phyloP scores from a whole-genome alignment of 1,284 basidiomycete genomes.

The Trametes sp. region DNA sequence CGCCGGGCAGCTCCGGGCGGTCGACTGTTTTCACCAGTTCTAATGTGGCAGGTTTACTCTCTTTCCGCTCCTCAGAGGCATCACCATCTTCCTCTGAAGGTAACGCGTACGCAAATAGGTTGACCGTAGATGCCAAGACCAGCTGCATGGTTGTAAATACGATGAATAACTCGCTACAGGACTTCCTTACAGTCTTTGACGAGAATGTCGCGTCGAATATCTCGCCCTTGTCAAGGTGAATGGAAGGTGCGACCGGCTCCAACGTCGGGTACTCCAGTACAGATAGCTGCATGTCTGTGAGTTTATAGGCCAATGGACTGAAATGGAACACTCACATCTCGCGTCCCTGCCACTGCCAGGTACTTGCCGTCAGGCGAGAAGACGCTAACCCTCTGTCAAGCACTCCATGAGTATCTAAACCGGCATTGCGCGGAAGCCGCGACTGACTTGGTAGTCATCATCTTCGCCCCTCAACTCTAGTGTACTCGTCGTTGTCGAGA shows the following conservation, averaged over 20 bases:
- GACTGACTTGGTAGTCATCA: constrained; percentile 79
- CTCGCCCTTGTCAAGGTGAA: constrained; percentile 66
- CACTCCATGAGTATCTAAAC: background rate
- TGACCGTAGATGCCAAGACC: constrained; percentile 68
- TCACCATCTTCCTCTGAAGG: constrained; percentile 49
- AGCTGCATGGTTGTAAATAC: constrained; percentile 51
- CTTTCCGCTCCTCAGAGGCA: constrained; percentile 50
- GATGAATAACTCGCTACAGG: background rate
- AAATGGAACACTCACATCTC: constrained; percentile 56
- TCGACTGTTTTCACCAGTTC: constrained; percentile 59
- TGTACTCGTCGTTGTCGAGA: constrained; percentile 65
- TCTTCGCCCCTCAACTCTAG: constrained; percentile 66
- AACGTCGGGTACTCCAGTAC: constrained; percentile 76
- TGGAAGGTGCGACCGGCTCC: constrained; percentile 50
- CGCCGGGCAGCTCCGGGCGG: constrained; percentile 58
- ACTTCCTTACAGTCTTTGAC: constrained; percentile 50
- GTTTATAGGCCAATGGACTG: background rate
- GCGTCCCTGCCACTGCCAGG: constrained; percentile 68
- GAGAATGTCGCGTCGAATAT: constrained; percentile 82
- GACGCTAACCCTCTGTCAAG: constrained; percentile 80
- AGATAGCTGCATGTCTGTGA: constrained; percentile 56
- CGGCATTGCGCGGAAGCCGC: background rate
- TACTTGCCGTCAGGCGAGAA: constrained; percentile 71
- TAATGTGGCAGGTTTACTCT: constrained; percentile 42
- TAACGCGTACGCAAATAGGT: constrained; percentile 67